phyloP scores from a whole-genome alignment of 2,329 filamentous ascomycete species.

The Colletotrichum sp. region DNA sequence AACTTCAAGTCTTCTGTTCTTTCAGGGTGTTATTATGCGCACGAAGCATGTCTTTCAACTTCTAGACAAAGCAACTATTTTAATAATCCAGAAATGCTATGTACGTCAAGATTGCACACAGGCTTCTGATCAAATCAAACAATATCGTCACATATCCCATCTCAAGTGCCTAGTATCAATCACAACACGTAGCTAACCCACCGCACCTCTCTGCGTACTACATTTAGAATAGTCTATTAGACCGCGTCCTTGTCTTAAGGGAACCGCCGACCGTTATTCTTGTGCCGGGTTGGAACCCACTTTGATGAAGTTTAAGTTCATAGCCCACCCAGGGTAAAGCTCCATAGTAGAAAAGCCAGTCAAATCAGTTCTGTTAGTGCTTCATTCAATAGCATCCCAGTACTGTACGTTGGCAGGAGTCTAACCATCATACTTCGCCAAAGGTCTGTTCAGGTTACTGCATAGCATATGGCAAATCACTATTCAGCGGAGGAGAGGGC shows the following conservation, averaged over 20 bases:
- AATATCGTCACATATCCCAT: background rate
- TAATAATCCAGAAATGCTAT: accelerated
- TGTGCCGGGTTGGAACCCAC: background rate
- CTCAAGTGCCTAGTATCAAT: accelerated
- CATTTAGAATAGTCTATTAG: background rate
- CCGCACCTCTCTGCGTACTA: background rate
- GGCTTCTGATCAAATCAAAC: background rate
- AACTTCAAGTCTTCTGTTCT: background rate
- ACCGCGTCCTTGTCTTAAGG: background rate
- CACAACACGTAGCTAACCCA: background rate
- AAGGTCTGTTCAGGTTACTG: background rate
- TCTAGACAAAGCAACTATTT: background rate
- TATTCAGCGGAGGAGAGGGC: background rate
- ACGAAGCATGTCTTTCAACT: background rate
- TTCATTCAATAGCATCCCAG: background rate
- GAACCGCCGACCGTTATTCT: background rate
- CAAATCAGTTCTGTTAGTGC: background rate
- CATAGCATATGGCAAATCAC: background rate
- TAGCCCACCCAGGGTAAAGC: background rate
- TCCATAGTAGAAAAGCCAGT: background rate
- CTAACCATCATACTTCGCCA: too few species aligned
- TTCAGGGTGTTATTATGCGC: background rate
- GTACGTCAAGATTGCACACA: background rate
- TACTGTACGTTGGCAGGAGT: background rate
- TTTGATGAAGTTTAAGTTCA: accelerated